phyloP scores from a whole-genome alignment of 108 stramenopile species.

The Cyclostephanos invisitatus region DNA sequence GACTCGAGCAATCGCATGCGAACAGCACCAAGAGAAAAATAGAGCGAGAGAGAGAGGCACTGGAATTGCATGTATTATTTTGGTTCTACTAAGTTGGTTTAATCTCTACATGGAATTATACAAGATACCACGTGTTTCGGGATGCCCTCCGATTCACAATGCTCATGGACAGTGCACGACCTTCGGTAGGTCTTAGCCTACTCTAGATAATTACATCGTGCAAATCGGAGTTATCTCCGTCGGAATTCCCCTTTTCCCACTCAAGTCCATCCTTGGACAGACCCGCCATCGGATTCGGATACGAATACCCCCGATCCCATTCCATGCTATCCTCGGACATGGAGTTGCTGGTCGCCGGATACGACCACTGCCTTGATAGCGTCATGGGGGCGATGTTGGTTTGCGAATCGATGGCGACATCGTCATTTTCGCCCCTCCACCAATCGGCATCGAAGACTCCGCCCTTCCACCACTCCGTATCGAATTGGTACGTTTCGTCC shows the following conservation, averaged over 20 bases:
- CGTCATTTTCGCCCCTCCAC: slow-evolving; percentile 23
- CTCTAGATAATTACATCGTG: slow-evolving; percentile 38
- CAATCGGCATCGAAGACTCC: slow-evolving; percentile 11
- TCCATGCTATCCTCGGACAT: slow-evolving; percentile 16
- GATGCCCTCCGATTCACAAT: not conserved
- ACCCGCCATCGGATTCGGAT: slow-evolving; percentile 1
- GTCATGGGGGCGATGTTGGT: slow-evolving; percentile 23
- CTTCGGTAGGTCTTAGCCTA: not conserved
- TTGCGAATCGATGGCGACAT: slow-evolving; percentile 2
- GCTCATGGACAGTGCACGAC: not conserved
- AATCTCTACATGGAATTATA: no score
- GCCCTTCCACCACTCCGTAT: slow-evolving; percentile 24
- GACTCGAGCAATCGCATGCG: no score
- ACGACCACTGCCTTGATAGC: slow-evolving; percentile 27
- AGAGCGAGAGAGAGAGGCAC: no score
- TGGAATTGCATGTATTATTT: no score
- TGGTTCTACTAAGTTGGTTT: no score
- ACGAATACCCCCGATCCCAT: slow-evolving; percentile 5
- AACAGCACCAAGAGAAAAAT: no score
- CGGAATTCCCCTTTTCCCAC: no score
- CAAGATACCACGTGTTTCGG: no score
- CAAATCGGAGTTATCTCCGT: slow-evolving; percentile 22
- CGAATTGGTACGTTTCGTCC: slow-evolving; percentile 12
- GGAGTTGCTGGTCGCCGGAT: slow-evolving; percentile 26
- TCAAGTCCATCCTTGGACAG: no score